Base-by-base conservation (phyloP, 2,329 filamentous ascomycete species). In the Akanthomyces muscarius region DNA sequence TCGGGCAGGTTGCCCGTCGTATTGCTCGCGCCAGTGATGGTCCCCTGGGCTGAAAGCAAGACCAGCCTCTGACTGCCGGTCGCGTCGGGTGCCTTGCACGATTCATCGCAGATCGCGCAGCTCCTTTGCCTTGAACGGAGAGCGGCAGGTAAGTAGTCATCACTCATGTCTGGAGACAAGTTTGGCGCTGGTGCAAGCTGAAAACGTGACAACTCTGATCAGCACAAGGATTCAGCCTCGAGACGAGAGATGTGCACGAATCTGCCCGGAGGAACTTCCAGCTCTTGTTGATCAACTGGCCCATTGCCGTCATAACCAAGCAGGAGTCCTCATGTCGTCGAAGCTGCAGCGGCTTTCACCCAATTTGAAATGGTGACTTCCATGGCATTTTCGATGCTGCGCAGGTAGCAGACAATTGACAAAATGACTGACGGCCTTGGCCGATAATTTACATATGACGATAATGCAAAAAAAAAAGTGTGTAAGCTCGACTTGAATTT, bases 1-100 rank as follows among this genome's bases (percentile, higher is more conserved):
- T 41, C 16, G 28, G 36, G 38, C 36, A 61, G 41, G 10, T 38
- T 30, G 33, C 11, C 11, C n/a, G 23, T 33, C 52, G 60, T 51
- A 62, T 62, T 56, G 51, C 60, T 62, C 60, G 60, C 52, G 51
- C 56, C 48, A 30, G 38, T 41, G 16, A 10, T 33, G 30, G 21
- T 52, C 11, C 18, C 25, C 13, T 5, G 56, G 45, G 56, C 56
- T 59, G 56, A 59, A 18, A 25, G n/a, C n/a, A 48, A 42, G 33
- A 38, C 21, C 8, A 33, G 23, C 41, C 23, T 51, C 56, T 59
- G 45, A 51, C 28, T 21, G n/a, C 18, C 47, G 6, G 16, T 14
- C 45, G 21, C 42, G 23, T 44, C 38, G 38, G 48, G 48, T 33
- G 25, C 23, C 23, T 18, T 45, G 33, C 33, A 21, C 50, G 50